These are phyloP conservation scores for Sarocladium strictum DNA, from an alignment of 2,329 filamentous ascomycete species.

Conservation along the genomic window DNA sequence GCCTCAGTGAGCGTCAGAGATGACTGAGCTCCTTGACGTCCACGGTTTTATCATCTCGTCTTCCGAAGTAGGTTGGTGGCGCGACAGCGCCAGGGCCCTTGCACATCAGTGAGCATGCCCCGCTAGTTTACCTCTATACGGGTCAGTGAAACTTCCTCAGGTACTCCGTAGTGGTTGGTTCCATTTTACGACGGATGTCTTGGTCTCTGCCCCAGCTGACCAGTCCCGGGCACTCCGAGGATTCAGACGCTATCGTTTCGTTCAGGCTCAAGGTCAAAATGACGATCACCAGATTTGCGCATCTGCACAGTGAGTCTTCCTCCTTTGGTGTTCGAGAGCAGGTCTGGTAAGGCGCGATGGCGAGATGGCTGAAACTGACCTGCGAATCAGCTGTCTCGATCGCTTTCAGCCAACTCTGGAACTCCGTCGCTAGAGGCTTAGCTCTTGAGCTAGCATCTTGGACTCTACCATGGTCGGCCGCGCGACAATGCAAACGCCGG, in stretches of 20 bases:
- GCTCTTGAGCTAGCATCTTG: not conserved
- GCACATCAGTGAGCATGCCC: constrained; percentile 1
- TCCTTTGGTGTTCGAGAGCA: not conserved
- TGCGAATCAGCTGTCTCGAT: not conserved
- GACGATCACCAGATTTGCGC: no score
- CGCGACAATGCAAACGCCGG: not conserved
- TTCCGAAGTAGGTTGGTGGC: constrained; percentile 1
- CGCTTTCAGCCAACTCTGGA: not conserved
- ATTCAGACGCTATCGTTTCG: not conserved
- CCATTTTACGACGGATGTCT: not conserved
- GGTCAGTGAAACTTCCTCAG: not conserved
- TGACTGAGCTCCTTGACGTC: not conserved
- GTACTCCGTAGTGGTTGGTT: not conserved
- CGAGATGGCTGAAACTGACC: not conserved
- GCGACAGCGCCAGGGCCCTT: not conserved
- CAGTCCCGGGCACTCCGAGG: not conserved
- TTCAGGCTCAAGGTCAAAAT: no score
- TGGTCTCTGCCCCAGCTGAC: not conserved
- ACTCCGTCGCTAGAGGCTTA: not conserved
- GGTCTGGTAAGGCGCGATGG: not conserved
- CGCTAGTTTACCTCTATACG: not conserved
- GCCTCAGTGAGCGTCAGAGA: not conserved
- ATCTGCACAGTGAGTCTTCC: no score
- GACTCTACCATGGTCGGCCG: not conserved
- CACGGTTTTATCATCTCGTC: not conserved